A percentile compares a stretch with the other conserved stretches of the same genome.
phyloP scores from a whole-genome alignment of 2,329 filamentous ascomycete genomes.

The Fusarium subtropicale region DNA sequence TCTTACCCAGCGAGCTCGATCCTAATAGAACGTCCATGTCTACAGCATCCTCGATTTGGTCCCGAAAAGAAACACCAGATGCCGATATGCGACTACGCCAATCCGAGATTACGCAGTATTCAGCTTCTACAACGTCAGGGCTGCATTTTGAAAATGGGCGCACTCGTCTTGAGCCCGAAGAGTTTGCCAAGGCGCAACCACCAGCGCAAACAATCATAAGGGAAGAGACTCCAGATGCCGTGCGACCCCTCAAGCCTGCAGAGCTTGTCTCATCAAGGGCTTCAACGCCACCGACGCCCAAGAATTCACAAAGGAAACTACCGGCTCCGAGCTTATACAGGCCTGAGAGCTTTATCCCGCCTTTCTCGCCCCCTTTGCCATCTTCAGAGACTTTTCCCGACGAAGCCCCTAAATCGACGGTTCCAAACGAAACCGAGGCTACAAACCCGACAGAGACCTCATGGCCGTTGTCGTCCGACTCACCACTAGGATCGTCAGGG shows the following conservation, averaged over 20 bases:
- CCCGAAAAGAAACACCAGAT: constrained; percentile 14
- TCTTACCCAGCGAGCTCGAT: constrained; percentile 22
- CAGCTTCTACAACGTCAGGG: constrained; percentile 31
- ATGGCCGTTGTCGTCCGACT: constrained; percentile 28
- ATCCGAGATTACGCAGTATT: constrained; percentile 20
- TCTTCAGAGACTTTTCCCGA: not conserved
- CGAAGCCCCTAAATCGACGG: not conserved
- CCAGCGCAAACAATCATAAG: constrained; percentile 8
- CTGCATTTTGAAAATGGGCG: constrained; percentile 22
- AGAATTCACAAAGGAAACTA: constrained; percentile 9
- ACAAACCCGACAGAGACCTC: constrained; percentile 10
- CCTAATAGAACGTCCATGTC: constrained; percentile 17
- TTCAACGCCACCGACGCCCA: constrained; percentile 24
- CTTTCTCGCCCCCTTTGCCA: constrained; percentile 13
- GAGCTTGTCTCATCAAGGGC: constrained; percentile 19
- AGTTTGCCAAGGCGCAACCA: constrained; percentile 22
- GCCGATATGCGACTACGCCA: constrained; percentile 23
- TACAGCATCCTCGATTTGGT: constrained; percentile 23
- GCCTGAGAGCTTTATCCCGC: constrained; percentile 21
- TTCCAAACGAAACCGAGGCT: not conserved
- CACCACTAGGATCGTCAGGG: constrained; percentile 23
- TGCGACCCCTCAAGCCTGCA: constrained; percentile 15
- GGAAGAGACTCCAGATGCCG: constrained; percentile 17
- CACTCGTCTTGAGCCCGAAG: constrained; percentile 8
- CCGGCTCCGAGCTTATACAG: constrained; percentile 13